A percentile compares a stretch with the other conserved stretches of the same genome.
These are phyloP conservation scores for Skeletonema menzelii DNA, from an alignment of 108 stramenopile species.

Conservation along the genomic window DNA sequence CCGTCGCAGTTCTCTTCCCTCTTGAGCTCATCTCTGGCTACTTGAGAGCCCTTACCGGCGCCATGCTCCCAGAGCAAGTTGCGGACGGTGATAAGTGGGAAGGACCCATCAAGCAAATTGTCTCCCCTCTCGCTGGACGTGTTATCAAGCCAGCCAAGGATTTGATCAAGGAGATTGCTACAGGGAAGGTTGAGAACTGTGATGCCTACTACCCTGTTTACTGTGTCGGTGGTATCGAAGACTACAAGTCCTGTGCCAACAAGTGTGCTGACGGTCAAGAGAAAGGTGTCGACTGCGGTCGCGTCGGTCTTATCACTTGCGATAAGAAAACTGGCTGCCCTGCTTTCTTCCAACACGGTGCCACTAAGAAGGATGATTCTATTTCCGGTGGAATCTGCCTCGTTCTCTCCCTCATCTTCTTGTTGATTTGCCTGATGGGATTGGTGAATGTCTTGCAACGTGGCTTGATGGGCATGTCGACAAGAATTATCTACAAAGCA, in stretches of 20 bases:
- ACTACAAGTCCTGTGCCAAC: constrained; percentile 49
- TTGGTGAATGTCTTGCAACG: constrained; percentile 79
- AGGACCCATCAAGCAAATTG: constrained; percentile 80
- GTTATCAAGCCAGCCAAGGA: constrained; percentile 81
- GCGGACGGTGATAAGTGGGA: constrained; percentile 66
- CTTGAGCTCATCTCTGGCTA: constrained; percentile 69
- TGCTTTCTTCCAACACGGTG: constrained; percentile 75
- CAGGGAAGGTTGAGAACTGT: constrained; percentile 48
- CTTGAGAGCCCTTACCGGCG: constrained; percentile 61
- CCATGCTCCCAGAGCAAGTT: constrained; percentile 56
- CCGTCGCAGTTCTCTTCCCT: constrained; percentile 62
- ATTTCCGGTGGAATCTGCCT: constrained; percentile 74
- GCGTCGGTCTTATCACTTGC: constrained; percentile 73
- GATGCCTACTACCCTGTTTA: constrained; percentile 64
- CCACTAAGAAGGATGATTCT: constrained; percentile 60
- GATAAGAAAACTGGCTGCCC: constrained; percentile 67
- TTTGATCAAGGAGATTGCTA: constrained; percentile 69
- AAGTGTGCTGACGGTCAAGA: constrained; percentile 20
- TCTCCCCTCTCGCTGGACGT: constrained; percentile 59
- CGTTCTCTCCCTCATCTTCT: constrained; percentile 66
- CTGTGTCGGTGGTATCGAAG: constrained; percentile 48
- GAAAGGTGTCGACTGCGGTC: constrained; percentile 26
- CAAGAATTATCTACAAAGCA: constrained; percentile 84
- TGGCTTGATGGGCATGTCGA: constrained; percentile 75
- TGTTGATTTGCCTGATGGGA: constrained; percentile 77